Evolutionary conservation across 441 rosid species (phyloP), one percentile per base, ranked within the genome.

Genomic region (Adansonia gregorii): DNA sequence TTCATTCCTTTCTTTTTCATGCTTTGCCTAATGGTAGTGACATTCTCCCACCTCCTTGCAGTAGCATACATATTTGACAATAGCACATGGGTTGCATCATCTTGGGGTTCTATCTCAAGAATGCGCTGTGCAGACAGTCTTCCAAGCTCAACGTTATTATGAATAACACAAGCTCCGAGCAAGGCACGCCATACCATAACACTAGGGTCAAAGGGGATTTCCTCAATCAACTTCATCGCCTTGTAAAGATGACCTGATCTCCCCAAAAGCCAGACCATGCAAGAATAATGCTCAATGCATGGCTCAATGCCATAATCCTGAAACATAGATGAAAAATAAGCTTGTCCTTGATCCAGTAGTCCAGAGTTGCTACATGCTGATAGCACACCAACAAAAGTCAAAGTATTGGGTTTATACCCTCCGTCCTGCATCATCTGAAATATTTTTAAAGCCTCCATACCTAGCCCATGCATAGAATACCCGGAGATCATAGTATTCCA

Each of bases 401-500:
- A 69, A 55, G 76, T 82, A 72, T 87, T 86, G 51, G 94, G 93
- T 80, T 78, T 88, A 80, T 81, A 88, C 72, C 72, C 88, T 14
- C 83, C 69, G 45, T 84, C 78, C 76, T 80, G 85, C 95, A 91
- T 93, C 82, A 56, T 72, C 71, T 85, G 83, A 58, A 89, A 88
- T 83, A 80, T 10, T 45, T 80, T 78, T 31, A 89, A 82, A 49
- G 95, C 88, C 59, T 91, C 90, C 24, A 24, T 67, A 64, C 84
- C 75, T 59, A 85, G 86, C 19, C 99, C 97, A 81, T 92, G 94
- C 76, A 88, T 85, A 52, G 98, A 88, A 78, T 87, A 93, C 75
- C 94, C 99, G 61, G 94, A 88, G 81, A 96, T 91, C 89, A 96
- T 87, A 17, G 90, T 74, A 73, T 93, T 94, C 97, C 98, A 96